Conservation (phyloP, 805 yeast species). For the Starmerella apis region DNA sequence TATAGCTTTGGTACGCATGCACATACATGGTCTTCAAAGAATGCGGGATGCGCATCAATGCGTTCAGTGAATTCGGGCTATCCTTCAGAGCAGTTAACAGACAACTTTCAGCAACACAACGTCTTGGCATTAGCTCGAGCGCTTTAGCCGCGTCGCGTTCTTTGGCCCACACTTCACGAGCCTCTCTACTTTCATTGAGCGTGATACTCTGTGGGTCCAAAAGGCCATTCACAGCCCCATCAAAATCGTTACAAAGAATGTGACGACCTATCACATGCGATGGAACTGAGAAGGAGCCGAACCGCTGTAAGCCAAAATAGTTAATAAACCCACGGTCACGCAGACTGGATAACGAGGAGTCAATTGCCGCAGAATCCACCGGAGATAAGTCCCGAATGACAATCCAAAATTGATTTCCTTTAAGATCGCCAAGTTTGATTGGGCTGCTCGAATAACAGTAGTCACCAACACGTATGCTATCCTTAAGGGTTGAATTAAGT, state of each 20-base stretch:
- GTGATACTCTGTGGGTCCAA: constrained; percentile 79
- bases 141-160: constrained; percentile 58
- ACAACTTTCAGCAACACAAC: constrained; percentile 74
- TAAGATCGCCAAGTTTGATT: constrained; percentile 68
- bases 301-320: constrained; percentile 96
- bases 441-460: constrained; percentile 55
- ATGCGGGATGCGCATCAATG: constrained; percentile 82
- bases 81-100: constrained; percentile 52
- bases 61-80: constrained; percentile 51
- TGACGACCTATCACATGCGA: constrained; percentile 77
- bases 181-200: constrained; percentile 70
- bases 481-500: constrained; percentile 55
- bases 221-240: constrained; percentile 64
- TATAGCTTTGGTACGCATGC: constrained; percentile 92
- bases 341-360: constrained; percentile 44
- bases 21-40: constrained; percentile 89
- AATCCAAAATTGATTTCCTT: constrained; percentile 81
- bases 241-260: constrained; percentile 64
- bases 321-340: constrained; percentile 71
- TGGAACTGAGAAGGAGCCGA: constrained; percentile 89
- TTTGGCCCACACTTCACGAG: constrained; percentile 71
- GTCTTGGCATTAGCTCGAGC: constrained; percentile 68
- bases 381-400: constrained; percentile 64
- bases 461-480: constrained; percentile 71
- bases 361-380: constrained; percentile 34